These are phyloP conservation scores for Lichtheimia ramosa DNA, from an alignment of 371 early-diverging fungal species.

Conservation along the genomic window DNA sequence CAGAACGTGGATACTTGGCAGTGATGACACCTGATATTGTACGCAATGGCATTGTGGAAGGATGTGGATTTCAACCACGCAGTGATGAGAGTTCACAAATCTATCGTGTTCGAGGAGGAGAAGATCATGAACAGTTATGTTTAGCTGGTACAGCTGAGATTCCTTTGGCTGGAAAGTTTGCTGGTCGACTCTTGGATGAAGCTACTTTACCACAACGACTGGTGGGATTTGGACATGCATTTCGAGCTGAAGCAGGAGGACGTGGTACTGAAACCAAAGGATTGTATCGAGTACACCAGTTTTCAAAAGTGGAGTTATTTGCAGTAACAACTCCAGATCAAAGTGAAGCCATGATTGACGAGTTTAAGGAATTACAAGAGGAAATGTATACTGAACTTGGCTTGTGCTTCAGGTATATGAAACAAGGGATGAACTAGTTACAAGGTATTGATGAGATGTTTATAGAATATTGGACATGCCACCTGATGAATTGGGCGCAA, in stretches of 20 bases:
- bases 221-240: slow-evolving; percentile 85
- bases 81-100: slow-evolving; percentile 80
- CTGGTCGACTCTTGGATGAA: slow-evolving; percentile 58
- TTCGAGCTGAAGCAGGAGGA: slow-evolving; percentile 89
- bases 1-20: slow-evolving; percentile 72
- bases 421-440: neutral
- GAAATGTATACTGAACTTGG: slow-evolving; percentile 78
- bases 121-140: slow-evolving; percentile 48
- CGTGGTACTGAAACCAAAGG: slow-evolving; percentile 87
- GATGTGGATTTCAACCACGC: slow-evolving; percentile 91
- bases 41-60: slow-evolving; percentile 74
- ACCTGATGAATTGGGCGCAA: slow-evolving; percentile 89
- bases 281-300: slow-evolving; percentile 92
- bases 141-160: slow-evolving; percentile 93
- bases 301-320: slow-evolving; percentile 93
- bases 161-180: slow-evolving; percentile 84
- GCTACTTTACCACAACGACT: slow-evolving; percentile 64
- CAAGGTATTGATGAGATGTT: neutral
- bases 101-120: slow-evolving; percentile 63
- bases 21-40: slow-evolving; percentile 90
- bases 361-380: slow-evolving; percentile 75
- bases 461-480: slow-evolving; percentile 88
- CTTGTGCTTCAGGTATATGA: slow-evolving; percentile 75
- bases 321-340: slow-evolving; percentile 65
- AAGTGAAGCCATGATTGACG: slow-evolving; percentile 70